Conservation (phyloP, 306 rosid species). For the Sindora glabra region DNA sequence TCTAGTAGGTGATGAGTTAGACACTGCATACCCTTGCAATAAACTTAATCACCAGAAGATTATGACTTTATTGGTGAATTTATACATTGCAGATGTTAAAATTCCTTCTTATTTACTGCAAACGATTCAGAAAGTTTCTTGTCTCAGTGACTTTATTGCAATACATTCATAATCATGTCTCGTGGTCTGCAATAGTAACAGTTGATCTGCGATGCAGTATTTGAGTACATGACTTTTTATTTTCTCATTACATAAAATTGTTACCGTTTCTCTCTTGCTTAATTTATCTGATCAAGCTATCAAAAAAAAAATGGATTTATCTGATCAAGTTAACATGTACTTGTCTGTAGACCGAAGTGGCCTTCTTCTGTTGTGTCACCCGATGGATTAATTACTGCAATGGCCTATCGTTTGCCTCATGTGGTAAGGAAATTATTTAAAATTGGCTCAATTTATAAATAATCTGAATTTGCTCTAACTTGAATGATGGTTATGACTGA, state of each 20-base stretch:
- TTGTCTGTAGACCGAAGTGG: constrained; percentile 86
- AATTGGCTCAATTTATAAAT: constrained; percentile 9
- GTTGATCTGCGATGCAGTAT: background rate
- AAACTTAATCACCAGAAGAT: background rate
- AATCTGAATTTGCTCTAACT: constrained; percentile 11
- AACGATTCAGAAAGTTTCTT: too few relatives aligned
- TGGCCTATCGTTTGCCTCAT: constrained; percentile 98
- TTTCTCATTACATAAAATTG: background rate
- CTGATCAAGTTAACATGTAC: constrained; percentile 22
- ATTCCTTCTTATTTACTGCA: background rate
- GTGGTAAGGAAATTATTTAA: constrained; percentile 46
- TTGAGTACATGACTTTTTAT: too few relatives aligned
- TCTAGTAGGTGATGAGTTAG: too few relatives aligned
- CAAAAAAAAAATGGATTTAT: too few relatives aligned
- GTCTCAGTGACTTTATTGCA: too few relatives aligned
- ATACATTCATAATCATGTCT: too few relatives aligned
- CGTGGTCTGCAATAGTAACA: constrained; percentile 2
- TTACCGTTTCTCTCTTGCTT: background rate
- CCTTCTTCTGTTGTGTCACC: constrained; percentile 84
- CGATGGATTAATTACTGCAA: constrained; percentile 90
- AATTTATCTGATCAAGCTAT: background rate
- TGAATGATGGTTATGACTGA: constrained; percentile 30
- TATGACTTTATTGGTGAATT: too few relatives aligned
- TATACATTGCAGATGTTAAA: too few relatives aligned
- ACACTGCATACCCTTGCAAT: background rate